These are phyloP conservation scores for Cyberlindnera petersonii DNA, from an alignment of 805 yeast species.

Conservation along the genomic window DNA sequence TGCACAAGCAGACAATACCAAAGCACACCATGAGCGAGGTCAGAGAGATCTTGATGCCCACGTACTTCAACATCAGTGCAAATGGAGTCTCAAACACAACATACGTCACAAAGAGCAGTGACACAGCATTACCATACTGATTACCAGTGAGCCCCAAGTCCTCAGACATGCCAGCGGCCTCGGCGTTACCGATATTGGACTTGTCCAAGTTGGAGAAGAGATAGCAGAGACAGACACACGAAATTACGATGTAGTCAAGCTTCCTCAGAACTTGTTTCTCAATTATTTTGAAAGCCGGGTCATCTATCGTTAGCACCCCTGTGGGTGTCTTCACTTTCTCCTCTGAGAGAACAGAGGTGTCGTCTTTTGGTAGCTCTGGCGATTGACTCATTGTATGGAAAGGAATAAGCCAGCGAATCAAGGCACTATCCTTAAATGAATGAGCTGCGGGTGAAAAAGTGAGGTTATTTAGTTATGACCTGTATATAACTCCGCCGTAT, in stretches of 20 bases:
- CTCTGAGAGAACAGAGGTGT: background rate
- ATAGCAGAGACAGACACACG: conserved; percentile 40
- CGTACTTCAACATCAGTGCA: conserved; percentile 35
- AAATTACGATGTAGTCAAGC: conserved; percentile 41
- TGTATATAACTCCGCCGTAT: no score
- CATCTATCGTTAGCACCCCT: background rate
- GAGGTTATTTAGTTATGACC: no score
- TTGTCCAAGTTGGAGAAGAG: conserved; percentile 48
- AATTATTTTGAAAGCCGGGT: conserved; percentile 21
- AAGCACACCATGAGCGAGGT: conserved; percentile 32
- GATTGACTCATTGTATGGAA: background rate
- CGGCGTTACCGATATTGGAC: conserved; percentile 58
- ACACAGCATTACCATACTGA: conserved; percentile 41
- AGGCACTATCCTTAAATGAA: no score
- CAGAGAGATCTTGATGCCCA: conserved; percentile 34
- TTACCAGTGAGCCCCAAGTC: conserved; percentile 36
- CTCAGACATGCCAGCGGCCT: conserved; percentile 46
- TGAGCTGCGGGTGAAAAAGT: no score
- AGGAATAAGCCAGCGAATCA: no score
- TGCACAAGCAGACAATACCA: conserved; percentile 40
- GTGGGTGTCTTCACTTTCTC: background rate
- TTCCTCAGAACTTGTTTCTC: conserved; percentile 35
- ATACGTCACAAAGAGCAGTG: conserved; percentile 46
- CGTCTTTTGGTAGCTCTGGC: background rate
- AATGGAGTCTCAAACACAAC: conserved; percentile 36